Evolutionary conservation across 164 flowering plant genomes (phyloP), one percentile per base, ranked within the genome.

Genomic region (Vitis riparia): DNA sequence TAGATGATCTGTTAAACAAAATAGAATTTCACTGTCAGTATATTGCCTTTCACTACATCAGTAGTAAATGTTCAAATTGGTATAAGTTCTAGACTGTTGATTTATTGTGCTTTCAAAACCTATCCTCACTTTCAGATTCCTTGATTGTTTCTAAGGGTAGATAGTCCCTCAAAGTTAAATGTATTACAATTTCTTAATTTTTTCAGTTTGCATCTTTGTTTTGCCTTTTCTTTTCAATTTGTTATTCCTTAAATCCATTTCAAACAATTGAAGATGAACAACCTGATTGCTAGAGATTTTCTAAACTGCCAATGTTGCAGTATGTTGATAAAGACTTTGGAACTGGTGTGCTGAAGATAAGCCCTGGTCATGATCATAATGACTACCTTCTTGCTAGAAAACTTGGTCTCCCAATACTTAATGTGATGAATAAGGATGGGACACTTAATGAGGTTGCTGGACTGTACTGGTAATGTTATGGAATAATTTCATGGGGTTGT

Each of bases 341-440:
- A 59, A 95, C 99, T 80, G 99, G 99, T 66, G 98, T 91, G 29
- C 68, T 95, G 83, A 92, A 95, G 87, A 91, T 95, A 82, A 95
- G 97, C 81, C 99, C 99, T 63, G 99, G 98, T 11, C 99, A 92
- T 87, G 99, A 95, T 89, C 98, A 92, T 73, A 95, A 88, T 78
- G 98, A 95, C 70, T 95, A 92, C 71, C 85, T 86, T 69, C 93
- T 93, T 73, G 99, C 98, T 65, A 83, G 97, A 74, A 95, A 95
- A 81, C 91, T 88, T 73, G 99, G 99, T 56, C 89, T 95, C 48
- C 99, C 99, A 15, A 92, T 95, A 66, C 97, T 95, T 52, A 95
- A 89, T 85, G 92, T 91, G 63, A 92, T 95, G 97, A 95, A 95
- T 79, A 95, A 95, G 84, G 99, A 95, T 82, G 99, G 94, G 37